phyloP scores from a whole-genome alignment of 345 rosid species.

The Excoecaria agallocha region DNA sequence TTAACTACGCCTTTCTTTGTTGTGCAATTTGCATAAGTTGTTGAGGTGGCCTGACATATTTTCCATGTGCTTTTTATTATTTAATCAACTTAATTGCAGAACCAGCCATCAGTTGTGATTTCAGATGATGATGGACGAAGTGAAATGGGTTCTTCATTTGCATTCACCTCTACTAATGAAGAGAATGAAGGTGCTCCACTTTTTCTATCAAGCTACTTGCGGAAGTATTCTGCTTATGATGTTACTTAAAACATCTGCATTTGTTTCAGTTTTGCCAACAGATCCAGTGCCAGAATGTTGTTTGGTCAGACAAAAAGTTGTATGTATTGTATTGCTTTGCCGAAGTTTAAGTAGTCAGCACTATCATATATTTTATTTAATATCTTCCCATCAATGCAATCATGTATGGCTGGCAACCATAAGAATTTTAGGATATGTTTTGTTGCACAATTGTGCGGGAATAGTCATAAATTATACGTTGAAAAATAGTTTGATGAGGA shows the following conservation, averaged over 20 bases:
- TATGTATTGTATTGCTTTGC: constrained; percentile 28
- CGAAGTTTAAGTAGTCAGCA: background rate
- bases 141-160: constrained; percentile 18
- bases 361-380: background rate
- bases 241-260: constrained; percentile 10
- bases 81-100: constrained; percentile 35
- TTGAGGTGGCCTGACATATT: background rate
- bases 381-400: background rate
- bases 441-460: background rate
- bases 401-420: background rate
- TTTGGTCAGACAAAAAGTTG: constrained; percentile 34
- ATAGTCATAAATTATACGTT: background rate
- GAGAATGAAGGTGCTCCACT: constrained; percentile 23
- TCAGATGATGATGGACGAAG: constrained; percentile 26
- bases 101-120: constrained; percentile 18
- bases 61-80: background rate
- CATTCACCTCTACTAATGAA: constrained; percentile 16
- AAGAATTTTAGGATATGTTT: background rate
- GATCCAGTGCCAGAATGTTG: constrained; percentile 21
- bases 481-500: background rate
- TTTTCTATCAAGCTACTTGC: background rate
- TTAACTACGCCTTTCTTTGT: background rate
- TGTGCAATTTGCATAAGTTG: background rate
- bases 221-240: constrained; percentile 15
- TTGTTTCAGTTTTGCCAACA: constrained; percentile 27